Conservation (phyloP, 148 eudicot genomes). For the Spergularia bocconei region DNA sequence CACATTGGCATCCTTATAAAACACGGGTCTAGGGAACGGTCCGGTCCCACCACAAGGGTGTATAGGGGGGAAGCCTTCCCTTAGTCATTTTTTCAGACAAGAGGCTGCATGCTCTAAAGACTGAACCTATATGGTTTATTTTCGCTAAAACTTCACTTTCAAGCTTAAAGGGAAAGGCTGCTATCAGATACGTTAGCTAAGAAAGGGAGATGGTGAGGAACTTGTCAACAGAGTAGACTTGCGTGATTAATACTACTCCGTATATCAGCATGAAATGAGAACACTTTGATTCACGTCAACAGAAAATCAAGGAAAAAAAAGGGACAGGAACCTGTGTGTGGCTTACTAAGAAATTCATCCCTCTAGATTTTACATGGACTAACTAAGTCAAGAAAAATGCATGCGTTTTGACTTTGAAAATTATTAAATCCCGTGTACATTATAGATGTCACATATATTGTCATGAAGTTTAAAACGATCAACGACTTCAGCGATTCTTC, state of each 20-base stretch:
- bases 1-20: no score
- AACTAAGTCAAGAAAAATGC: constrained; percentile 11
- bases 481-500: no score
- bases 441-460: not conserved
- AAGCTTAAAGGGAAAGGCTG: not conserved
- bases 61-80: no score
- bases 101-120: no score
- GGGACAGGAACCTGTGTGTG: not conserved
- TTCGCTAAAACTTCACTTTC: not conserved
- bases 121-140: no score
- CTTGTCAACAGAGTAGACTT: not conserved
- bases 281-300: constrained; percentile 5
- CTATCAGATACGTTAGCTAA: not conserved
- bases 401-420: not conserved
- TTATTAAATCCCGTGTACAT: not conserved
- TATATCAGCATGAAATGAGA: not conserved
- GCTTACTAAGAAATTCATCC: not conserved
- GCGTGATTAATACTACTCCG: not conserved
- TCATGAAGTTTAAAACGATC: no score
- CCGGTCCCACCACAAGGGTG: no score
- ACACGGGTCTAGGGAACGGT: no score
- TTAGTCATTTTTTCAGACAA: no score
- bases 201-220: constrained; percentile 12
- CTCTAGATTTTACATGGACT: not conserved
- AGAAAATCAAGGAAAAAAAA: not conserved